These are phyloP conservation scores for Forsythia viridissima DNA, from an alignment of 257 asterid genomes.

Conservation along the genomic window DNA sequence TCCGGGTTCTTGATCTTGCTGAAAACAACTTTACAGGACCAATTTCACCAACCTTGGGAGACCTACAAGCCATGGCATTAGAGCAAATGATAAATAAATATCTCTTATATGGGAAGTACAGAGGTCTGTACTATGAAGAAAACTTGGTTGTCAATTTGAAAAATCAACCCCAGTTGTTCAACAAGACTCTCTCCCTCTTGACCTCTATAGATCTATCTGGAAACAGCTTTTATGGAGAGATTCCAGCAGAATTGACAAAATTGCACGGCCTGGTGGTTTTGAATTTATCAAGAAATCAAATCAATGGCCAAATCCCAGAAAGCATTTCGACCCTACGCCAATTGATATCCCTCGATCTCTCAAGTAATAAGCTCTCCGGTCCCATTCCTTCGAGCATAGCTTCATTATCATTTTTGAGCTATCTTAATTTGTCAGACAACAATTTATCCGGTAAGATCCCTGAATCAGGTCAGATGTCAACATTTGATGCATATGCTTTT, in stretches of 20 bases:
- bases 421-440: conserved; percentile 47
- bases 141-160: conserved; percentile 42
- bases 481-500: conserved; percentile 41
- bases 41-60: conserved; percentile 38
- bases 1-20: conserved; percentile 56
- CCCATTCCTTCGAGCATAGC: conserved; percentile 48
- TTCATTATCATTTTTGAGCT: conserved; percentile 38
- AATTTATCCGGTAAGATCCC: conserved; percentile 54
- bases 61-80: conserved; percentile 44
- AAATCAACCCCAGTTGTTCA: conserved; percentile 40
- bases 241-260: conserved; percentile 41
- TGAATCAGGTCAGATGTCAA: conserved; percentile 43
- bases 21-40: conserved; percentile 41
- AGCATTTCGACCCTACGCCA: conserved; percentile 41
- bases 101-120: conserved; percentile 42
- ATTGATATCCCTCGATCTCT: conserved; percentile 50
- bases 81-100: conserved; percentile 29
- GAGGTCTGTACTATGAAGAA: conserved; percentile 48
- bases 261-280: conserved; percentile 37
- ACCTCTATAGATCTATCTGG: conserved; percentile 50
- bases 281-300: conserved; percentile 53
- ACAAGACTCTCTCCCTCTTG: conserved; percentile 57
- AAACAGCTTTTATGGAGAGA: conserved; percentile 42
- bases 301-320: conserved; percentile 48
- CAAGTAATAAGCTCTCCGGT: conserved; percentile 45